Evolutionary conservation across 306 rosid genomes (phyloP), one percentile per base, ranked within the genome.

Genomic region (Cajanus cajan): DNA sequence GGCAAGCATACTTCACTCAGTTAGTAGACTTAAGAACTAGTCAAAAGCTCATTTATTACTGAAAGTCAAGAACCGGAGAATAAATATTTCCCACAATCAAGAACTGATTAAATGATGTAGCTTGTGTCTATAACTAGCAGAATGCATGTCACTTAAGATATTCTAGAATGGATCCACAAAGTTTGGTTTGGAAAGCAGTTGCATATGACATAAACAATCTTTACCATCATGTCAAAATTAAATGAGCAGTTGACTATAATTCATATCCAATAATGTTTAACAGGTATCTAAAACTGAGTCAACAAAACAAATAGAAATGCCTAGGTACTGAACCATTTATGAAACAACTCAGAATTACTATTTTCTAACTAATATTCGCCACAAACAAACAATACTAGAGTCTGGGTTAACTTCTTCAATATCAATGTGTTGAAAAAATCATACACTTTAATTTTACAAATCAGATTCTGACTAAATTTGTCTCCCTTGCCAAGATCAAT

Each of bases 1-100:
- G 67, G 37, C 51, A 22, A 41, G 80, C n/a, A 68, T 40, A 76
- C 50, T 66, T 41, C 61, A 47, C 78, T 57, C 36, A 8, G 74
- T 48, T 28, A 85, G 58, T 63, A 28, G 1, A 4, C 74, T 45
- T 10, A 67, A 54, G 16, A 61, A 80, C 22, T 48, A n/a, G 22
- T 74, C 44, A 31, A 61, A 61, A 64, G 14, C 28, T 59, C 44
- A 15, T 36, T 68, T 21, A 58, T 69, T 65, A 63, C 43, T 13
- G 31, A 39, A 71, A 61, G 25, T 41, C 54, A 47, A 5, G 68
- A 68, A 59, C 50, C 9, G 22, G 25, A 21, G 54, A 41, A 24
- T 7, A 79, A 61, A 76, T 70, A 71, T 63, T 18, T 48, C 51
- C 10, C 4, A 48, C 54, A 15, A 48, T 18, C 5, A 48, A 7